Percentiles rank a stretch among this genome's conserved stretches.
Conservation (phyloP, 768 basidiomycete genomes). For the Pisolithus orientalis region DNA sequence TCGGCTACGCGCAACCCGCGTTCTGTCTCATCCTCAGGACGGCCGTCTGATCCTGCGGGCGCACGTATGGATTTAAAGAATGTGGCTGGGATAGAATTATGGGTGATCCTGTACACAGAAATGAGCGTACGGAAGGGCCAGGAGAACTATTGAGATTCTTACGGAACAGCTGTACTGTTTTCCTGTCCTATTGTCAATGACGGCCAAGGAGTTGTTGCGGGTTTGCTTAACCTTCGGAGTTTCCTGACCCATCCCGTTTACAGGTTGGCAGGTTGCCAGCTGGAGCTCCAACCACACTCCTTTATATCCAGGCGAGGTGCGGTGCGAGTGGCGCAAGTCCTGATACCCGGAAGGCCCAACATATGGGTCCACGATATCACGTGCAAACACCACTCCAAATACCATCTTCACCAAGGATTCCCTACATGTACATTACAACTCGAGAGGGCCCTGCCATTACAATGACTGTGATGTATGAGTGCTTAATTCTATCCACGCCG, state of each 20-base stretch:
- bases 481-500: too few relatives aligned
- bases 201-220: constrained; percentile 42
- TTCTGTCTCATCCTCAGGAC: constrained; percentile 77
- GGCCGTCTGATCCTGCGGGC: constrained; percentile 47
- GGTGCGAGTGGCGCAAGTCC: neutral
- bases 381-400: constrained; percentile 1
- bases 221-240: constrained; percentile 4
- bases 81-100: constrained; percentile 76
- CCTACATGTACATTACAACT: too few relatives aligned
- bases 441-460: neutral
- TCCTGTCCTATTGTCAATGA: constrained; percentile 82
- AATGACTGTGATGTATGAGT: constrained; percentile 14
- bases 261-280: neutral
- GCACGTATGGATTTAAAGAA: constrained; percentile 76
- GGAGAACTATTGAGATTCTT: constrained; percentile 22
- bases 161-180: constrained; percentile 73
- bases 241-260: constrained; percentile 22
- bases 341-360: neutral
- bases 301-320: neutral
- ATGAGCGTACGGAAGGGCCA: neutral
- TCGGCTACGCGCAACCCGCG: constrained; percentile 76
- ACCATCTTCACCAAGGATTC: too few relatives aligned
- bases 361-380: constrained; percentile 7
- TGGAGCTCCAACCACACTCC: neutral
- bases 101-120: constrained; percentile 49